These are phyloP conservation scores for Aquilaria yunnanensis DNA, from an alignment of 345 rosid genomes.

Conservation along the genomic window DNA sequence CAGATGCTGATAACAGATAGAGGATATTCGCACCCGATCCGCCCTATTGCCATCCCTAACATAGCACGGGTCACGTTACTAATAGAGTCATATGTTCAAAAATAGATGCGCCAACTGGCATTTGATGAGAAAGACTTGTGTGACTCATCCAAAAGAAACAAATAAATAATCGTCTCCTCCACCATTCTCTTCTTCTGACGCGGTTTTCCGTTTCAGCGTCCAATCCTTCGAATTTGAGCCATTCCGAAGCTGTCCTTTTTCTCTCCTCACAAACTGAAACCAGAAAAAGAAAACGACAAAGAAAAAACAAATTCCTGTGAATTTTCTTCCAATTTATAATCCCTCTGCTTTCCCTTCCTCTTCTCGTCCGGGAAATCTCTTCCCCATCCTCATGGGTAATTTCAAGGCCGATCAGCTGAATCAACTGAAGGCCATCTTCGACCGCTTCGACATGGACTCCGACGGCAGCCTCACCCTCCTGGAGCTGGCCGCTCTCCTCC, in stretches of 20 bases:
- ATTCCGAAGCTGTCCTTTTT: slow-evolving; percentile 12
- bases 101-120: too few relatives aligned
- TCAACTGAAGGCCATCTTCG: slow-evolving; percentile 77
- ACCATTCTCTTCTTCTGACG: background rate
- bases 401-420: slow-evolving; percentile 47
- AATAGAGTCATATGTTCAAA: too few relatives aligned
- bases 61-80: too few relatives aligned
- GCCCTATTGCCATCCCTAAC: too few relatives aligned
- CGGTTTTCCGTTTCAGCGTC: background rate
- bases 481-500: slow-evolving; percentile 86
- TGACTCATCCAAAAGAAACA: too few relatives aligned
- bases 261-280: slow-evolving; percentile 6
- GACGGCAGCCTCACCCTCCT: slow-evolving; percentile 82
- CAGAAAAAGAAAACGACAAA: background rate
- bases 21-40: too few relatives aligned
- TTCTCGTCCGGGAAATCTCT: slow-evolving; percentile 15
- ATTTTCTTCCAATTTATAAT: background rate
- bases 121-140: too few relatives aligned
- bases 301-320: background rate
- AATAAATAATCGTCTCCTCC: too few relatives aligned
- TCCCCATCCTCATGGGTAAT: slow-evolving; percentile 22
- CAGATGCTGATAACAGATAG: too few relatives aligned
- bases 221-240: slow-evolving; percentile 8
- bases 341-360: background rate
- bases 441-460: slow-evolving; percentile 84